Conservation (phyloP, 441 rosid genomes). For the Melastoma candidum region DNA sequence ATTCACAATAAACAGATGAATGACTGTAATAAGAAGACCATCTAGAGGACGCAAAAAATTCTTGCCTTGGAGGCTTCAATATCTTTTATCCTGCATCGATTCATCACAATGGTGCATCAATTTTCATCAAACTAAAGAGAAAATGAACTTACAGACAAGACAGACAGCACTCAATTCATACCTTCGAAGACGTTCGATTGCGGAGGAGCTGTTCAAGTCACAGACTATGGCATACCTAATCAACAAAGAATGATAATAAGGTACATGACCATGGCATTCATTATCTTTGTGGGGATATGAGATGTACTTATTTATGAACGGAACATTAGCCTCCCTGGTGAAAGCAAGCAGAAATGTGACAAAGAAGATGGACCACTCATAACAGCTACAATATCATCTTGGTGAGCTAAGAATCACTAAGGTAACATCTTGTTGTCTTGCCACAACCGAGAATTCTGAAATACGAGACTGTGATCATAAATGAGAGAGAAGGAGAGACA, state of each 20-base stretch:
- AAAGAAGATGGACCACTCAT: no score
- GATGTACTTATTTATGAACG: no score
- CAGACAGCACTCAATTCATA: constrained; percentile 15
- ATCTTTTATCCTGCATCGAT: constrained; percentile 62
- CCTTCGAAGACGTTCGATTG: constrained; percentile 92
- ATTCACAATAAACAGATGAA: neutral
- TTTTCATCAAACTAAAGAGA: neutral
- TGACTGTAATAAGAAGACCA: neutral
- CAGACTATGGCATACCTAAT: constrained; percentile 78
- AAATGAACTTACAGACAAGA: neutral
- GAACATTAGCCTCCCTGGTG: no score
- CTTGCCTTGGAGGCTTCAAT: constrained; percentile 74
- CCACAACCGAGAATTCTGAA: no score
- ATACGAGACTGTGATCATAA: no score
- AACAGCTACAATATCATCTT: no score
- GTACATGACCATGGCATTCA: no score
- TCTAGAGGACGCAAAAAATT: constrained; percentile 7
- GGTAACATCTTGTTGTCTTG: no score
- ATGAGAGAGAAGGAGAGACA: no score
- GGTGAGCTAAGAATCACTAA: no score
- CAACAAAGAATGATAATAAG: constrained; percentile 7
- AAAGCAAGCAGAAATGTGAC: no score
- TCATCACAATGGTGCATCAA: constrained; percentile 4
- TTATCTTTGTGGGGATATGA: no score
- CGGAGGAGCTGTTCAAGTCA: constrained; percentile 55